phyloP scores from a whole-genome alignment of 2,329 filamentous ascomycete species.

The Cytospora mali region DNA sequence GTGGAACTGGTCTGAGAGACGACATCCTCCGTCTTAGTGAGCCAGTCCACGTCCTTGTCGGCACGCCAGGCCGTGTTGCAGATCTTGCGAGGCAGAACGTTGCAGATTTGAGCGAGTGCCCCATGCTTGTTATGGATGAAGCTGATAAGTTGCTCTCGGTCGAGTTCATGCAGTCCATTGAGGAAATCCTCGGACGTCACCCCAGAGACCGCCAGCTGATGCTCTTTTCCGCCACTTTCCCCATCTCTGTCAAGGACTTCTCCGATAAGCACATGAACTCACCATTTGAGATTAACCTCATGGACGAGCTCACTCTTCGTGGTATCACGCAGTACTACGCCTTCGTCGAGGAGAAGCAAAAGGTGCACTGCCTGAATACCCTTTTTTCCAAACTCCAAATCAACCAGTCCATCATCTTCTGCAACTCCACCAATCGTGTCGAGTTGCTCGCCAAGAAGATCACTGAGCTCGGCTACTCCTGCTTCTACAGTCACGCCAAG shows the following conservation, averaged over 20 bases:
- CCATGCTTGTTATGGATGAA: slow-evolving; percentile 99
- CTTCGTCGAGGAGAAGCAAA: slow-evolving; percentile 98
- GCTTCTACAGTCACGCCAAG: slow-evolving; percentile 98
- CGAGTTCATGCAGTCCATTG: slow-evolving; percentile 96
- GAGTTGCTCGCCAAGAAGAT: slow-evolving; percentile 99
- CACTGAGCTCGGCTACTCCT: slow-evolving; percentile 97
- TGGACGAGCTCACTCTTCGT: slow-evolving; percentile 97
- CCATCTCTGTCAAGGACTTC: slow-evolving; percentile 94
- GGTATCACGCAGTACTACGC: slow-evolving; percentile 99
- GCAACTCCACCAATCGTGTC: slow-evolving; percentile 98
- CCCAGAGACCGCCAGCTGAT: slow-evolving; percentile 98
- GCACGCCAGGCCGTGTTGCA: slow-evolving; percentile 93
- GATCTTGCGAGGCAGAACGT: slow-evolving; percentile 96
- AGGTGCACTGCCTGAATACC: slow-evolving; percentile 98
- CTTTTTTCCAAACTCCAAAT: slow-evolving; percentile 99
- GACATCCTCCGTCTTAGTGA: slow-evolving; percentile 96
- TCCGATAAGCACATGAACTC: slow-evolving; percentile 97
- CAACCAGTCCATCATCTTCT: slow-evolving; percentile 99
- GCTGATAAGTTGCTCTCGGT: slow-evolving; percentile 96
- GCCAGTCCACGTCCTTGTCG: slow-evolving; percentile 94
- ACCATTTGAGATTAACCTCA: slow-evolving; percentile 98
- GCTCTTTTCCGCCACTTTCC: slow-evolving; percentile 98
- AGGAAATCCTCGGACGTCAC: slow-evolving; percentile 92
- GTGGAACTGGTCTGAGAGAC: slow-evolving; percentile 91
- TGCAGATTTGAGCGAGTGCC: slow-evolving; percentile 92